phyloP scores from a whole-genome alignment of 352 stramenopile genomes.

The Pythium aphanidermatum region DNA sequence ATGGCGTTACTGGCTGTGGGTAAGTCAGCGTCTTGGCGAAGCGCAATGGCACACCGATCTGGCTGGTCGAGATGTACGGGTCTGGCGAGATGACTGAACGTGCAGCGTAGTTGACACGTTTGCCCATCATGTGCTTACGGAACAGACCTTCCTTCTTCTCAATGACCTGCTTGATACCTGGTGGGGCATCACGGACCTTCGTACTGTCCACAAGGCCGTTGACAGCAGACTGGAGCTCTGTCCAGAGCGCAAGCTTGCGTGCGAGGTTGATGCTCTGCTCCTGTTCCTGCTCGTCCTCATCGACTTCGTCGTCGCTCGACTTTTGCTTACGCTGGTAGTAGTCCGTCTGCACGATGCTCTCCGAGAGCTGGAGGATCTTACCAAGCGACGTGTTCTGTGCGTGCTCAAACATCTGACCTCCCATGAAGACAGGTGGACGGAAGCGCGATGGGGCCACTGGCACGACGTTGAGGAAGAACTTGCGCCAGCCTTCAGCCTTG shows the following conservation, averaged over 20 bases:
- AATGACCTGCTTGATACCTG: conserved; percentile 97
- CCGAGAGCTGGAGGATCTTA: conserved; percentile 92
- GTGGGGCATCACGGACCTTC: conserved; percentile 66
- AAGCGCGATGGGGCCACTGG: conserved; percentile 97
- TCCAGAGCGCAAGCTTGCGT: conserved; percentile 93
- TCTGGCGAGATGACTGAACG: conserved; percentile 99
- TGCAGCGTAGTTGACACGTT: conserved; percentile 99
- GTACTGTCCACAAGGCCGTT: conserved; percentile 83
- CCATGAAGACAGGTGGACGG: conserved; percentile 95
- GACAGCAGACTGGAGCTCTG: conserved; percentile 94
- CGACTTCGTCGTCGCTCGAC: conserved; percentile 44
- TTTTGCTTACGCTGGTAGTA: conserved; percentile 38
- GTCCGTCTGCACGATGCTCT: conserved; percentile 81
- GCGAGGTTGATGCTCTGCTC: conserved; percentile 76
- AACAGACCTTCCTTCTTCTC: conserved; percentile 99
- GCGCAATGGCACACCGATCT: conserved; percentile 97
- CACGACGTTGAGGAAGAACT: conserved; percentile 97
- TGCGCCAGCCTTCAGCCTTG: conserved; percentile 79
- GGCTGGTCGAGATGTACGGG: conserved; percentile 99
- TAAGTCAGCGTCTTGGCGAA: conserved; percentile 99
- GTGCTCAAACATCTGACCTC: conserved; percentile 96
- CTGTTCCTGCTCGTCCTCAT: conserved; percentile 37
- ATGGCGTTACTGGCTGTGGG: conserved; percentile 96
- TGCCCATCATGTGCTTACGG: conserved; percentile 97
- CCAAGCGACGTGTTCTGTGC: conserved; percentile 94